Conservation (phyloP, 257 asterid species). For the Misopates orontium region DNA sequence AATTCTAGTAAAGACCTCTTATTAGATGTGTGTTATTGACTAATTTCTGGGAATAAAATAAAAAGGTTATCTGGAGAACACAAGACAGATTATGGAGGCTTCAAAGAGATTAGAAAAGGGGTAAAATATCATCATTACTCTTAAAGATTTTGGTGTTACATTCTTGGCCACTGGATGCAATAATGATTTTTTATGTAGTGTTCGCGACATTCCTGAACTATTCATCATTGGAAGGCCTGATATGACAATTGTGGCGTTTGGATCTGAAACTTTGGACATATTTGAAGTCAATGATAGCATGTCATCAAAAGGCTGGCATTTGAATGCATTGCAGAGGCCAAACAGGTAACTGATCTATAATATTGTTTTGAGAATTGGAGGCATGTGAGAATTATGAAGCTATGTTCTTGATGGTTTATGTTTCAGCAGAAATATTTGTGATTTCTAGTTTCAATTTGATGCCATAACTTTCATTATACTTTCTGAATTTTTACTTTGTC, state of each 20-base stretch:
- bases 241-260: conserved; percentile 95
- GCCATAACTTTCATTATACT: not conserved
- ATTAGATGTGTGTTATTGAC: conserved; percentile 24
- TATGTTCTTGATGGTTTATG: not conserved
- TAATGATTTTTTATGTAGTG: conserved; percentile 40
- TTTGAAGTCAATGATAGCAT: conserved; percentile 88
- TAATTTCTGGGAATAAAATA: conserved; percentile 17
- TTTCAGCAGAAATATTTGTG: not conserved
- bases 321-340: conserved; percentile 96
- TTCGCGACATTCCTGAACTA: conserved; percentile 71
- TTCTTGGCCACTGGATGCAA: conserved; percentile 11
- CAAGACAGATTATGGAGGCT: conserved; percentile 88
- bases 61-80: conserved; percentile 90
- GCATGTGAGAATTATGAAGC: conserved; percentile 6
- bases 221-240: conserved; percentile 87
- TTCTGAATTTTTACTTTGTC: conserved; percentile 1
- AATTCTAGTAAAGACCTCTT: conserved; percentile 15
- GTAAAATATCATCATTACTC: conserved; percentile 36
- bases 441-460: conserved; percentile 1
- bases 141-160: conserved; percentile 6
- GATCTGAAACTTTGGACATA: conserved; percentile 75
- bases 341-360: conserved; percentile 57
- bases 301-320: conserved; percentile 96
- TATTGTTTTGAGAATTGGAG: not conserved
- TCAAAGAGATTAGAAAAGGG: conserved; percentile 89